A percentile compares a stretch with the other conserved stretches of the same genome.
These are phyloP conservation scores for Circinella umbellata DNA, from an alignment of 371 early-diverging fungal genomes.

Conservation along the genomic window DNA sequence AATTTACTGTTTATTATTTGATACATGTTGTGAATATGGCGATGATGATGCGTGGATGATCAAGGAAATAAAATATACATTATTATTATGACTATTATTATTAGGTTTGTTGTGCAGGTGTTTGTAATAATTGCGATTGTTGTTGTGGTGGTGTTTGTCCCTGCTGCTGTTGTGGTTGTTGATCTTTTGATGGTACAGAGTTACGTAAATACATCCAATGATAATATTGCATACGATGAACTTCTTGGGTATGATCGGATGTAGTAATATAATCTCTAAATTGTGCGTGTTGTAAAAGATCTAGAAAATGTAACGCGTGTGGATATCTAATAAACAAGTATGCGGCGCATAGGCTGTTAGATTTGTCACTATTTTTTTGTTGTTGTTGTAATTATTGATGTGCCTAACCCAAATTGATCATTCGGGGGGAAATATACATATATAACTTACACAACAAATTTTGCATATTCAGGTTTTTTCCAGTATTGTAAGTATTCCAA, in stretches of 20 bases:
- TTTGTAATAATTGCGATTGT: not conserved
- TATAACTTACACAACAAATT: conserved; percentile 77
- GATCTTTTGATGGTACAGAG: conserved; percentile 29
- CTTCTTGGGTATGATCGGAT: conserved; percentile 73
- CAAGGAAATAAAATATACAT: not conserved
- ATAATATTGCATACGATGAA: conserved; percentile 86
- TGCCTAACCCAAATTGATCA: not conserved
- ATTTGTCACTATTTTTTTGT: no score
- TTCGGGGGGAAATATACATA: not conserved
- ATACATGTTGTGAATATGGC: no score
- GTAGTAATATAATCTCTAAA: conserved; percentile 82
- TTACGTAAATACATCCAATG: conserved; percentile 82
- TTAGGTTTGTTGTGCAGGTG: not conserved
- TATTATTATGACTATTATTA: no score
- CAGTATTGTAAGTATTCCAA: conserved; percentile 91
- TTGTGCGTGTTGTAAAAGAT: conserved; percentile 76
- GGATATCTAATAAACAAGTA: conserved; percentile 69
- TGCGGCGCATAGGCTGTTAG: no score
- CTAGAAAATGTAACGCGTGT: conserved; percentile 84
- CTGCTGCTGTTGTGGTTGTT: conserved; percentile 19
- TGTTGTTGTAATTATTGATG: no score
- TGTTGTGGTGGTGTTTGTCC: not conserved
- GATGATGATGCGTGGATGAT: not conserved
- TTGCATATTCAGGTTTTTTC: conserved; percentile 87
- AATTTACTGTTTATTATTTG: not conserved